Base-by-base conservation (phyloP, 306 rosid genomes). In the Prunus padus region DNA sequence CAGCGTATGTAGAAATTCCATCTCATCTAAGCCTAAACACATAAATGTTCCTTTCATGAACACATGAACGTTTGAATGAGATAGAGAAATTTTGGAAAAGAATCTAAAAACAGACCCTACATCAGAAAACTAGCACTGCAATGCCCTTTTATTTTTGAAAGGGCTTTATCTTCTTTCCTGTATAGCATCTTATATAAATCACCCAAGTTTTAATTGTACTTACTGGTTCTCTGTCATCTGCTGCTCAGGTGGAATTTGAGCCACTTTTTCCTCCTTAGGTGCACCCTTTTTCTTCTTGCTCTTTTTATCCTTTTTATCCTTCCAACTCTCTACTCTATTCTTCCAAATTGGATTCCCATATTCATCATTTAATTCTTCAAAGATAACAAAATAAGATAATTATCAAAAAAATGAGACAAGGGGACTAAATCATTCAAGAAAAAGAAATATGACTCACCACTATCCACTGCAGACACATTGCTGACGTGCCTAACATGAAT, bases 311-410 rank as follows among this genome's bases (percentile, higher is more conserved):
- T 92, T 95, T 73, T 89, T 90, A 54, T 92, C 99, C 88, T 92
- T 92, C 99, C 99, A 95, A 77, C 97, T 95, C 74, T 95, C 97
- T 60, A 95, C 96, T 85, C 99, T 89, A 75, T 89, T 92, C 88
- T 95, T 95, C 99, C 99, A 95, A 30, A 95, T 95, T 56, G 99
- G 99, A 87, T 95, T 95, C 82, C 97, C 99, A 45, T 25, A 87
- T 71, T 92, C 97, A 69, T 92, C 97, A 57, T 89, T 90, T 33
- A 84, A 63, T 76, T 95, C 97, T 95, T 78, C 89, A 84, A 71
- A 73, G 28, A 86, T 65, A 76, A 81, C 12, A 74, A 85, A 65
- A 47, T 74, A 59, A 54, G 61, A 83, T 42, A 30, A 19, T 70
- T n/a, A 37, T 8, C 72, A 73, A 59, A 72, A 57, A 71, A 45